Evolutionary conservation across 495 filamentous ascomycete genomes (phyloP), one percentile per base, ranked within the genome.

Genomic region (Hypoxylon trugodes): DNA sequence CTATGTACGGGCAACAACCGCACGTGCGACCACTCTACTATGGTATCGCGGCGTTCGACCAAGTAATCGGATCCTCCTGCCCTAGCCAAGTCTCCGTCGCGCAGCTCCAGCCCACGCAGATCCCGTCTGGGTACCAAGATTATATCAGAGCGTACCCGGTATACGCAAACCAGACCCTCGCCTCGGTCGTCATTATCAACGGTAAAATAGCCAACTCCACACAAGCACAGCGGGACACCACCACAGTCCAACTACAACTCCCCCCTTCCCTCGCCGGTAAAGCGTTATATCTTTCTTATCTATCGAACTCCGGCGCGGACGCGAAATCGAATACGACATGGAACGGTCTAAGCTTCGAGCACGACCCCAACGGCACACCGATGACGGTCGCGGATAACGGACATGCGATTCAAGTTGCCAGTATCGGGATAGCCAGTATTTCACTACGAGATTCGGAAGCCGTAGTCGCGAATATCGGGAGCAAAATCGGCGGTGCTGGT

Each of bases 21-120:
- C 66, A 66, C 30, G 71, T 76, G 1, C 70, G 73, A 1, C 69
- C 74, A 2, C 15, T 65, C n/a, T 78, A 78, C 61, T 77, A 77
- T 46, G 73, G 69, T 41, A 62, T 71, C 50, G 76, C 65, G 19
- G 76, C 74, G 25, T 71, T 77, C 30, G 72, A 70, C 13, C 68
- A 76, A 37, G 55, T 74, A 25, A 58, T 78, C 45, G 76, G 73
- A 1, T 45, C 60, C 41, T 63, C 66, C 12, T 72, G 68, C 19
- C 66, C 73, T 0, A 62, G 71, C 3, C 73, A 68, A 30, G 57
- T 76, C 41, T 61, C 54, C 4, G 21, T 59, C 16, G 21, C 49
- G n/a, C n/a, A n/a, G n/a, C n/a, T n/a, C n/a, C n/a, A n/a, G n/a
- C n/a, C n/a, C n/a, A n/a, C n/a, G n/a, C 51, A 25, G 5, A 6